Base-by-base conservation (phyloP, 23 red algal species). In the Chondrus crispus region DNA sequence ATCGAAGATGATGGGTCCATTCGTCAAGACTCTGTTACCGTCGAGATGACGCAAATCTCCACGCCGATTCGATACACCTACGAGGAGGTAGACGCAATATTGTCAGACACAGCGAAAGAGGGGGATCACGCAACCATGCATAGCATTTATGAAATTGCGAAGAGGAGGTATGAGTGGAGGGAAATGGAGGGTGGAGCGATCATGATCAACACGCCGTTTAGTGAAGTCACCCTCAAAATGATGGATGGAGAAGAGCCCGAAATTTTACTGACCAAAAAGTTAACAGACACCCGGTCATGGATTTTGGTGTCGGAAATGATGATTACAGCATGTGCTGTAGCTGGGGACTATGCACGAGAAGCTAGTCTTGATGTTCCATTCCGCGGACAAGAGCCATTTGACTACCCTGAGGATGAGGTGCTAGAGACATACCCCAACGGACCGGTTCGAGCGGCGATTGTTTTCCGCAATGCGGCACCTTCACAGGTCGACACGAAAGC, bases 331-430 rank as follows among this genome's bases (percentile, higher is more conserved):
- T 90, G 95, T 35, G 80, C 76, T 50, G 58, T 89, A 13, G 95
- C 74, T 3, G 95, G 73, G 39, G 49, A 46, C 2, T 68, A 87
- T 66, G 85, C 80, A 9, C 42, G 88, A 79, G 44, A 96, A 32
- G 55, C 70, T 33, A 35, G 30, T 4, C 33, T 88, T 75, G 55
- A 58, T 3, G 46, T 96, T 4, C 87, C 95, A 7, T 96, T 62
- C 52, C 81, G 95, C 11, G 80, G 95, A 30, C 95, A 96, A 79
- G 79, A 91, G 76, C 85, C 84, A 44, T 92, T 96, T 46, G 85
- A 96, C 44, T 87, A 88, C 62, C 82, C 82, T 43, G 71, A 58
- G 1, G 84, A 78, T 54, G 85, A 93, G 3, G 81, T 88, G 32
- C 38, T 96, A 10, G 64, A 81, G 38, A 46, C 32, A 20, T 81